Evolutionary conservation across 2,329 filamentous ascomycete species (phyloP).

Genomic region (Phyllosticta citriasiana): DNA sequence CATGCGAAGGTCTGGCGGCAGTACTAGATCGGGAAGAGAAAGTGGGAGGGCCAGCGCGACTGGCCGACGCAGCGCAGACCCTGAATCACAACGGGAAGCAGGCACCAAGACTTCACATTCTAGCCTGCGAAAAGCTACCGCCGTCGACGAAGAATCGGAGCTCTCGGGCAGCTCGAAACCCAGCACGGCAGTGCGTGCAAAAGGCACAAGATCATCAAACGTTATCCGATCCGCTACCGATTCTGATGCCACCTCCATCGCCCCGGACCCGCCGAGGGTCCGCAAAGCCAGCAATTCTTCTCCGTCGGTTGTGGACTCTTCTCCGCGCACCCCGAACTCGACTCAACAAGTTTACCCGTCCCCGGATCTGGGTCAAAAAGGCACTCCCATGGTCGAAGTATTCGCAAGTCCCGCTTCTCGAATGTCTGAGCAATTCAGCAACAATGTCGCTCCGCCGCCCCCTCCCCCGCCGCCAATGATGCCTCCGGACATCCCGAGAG

Average conservation of each 20-base stretch:
- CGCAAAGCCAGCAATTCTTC: conserved; percentile 26
- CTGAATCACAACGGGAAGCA: conserved; percentile 24
- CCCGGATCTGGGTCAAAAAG: conserved; percentile 22
- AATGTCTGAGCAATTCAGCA: conserved; percentile 28
- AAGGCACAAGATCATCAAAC: conserved; percentile 15
- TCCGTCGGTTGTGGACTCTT: conserved; percentile 33
- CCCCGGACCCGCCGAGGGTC: conserved; percentile 27
- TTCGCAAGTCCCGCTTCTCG: conserved; percentile 30
- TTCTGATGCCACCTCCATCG: conserved; percentile 37
- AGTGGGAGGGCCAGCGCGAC: conserved; percentile 16
- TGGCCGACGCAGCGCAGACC: conserved; percentile 22
- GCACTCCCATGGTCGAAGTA: conserved; percentile 34
- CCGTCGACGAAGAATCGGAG: conserved; percentile 28
- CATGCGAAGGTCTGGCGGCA: conserved; percentile 30
- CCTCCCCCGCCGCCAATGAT: conserved; percentile 62
- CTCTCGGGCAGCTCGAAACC: conserved; percentile 34
- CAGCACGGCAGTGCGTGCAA: conserved; percentile 22
- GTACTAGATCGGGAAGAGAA: conserved; percentile 24
- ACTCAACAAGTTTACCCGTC: conserved; percentile 28
- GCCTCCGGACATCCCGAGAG: conserved; percentile 62
- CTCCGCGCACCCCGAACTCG: conserved; percentile 35
- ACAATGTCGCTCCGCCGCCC: conserved; percentile 50
- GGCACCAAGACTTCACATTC: conserved; percentile 33
- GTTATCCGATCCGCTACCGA: conserved; percentile 33
- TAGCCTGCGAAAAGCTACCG: conserved; percentile 32